phyloP scores from a whole-genome alignment of 257 asterid genomes.

The Penstemon barbatus region DNA sequence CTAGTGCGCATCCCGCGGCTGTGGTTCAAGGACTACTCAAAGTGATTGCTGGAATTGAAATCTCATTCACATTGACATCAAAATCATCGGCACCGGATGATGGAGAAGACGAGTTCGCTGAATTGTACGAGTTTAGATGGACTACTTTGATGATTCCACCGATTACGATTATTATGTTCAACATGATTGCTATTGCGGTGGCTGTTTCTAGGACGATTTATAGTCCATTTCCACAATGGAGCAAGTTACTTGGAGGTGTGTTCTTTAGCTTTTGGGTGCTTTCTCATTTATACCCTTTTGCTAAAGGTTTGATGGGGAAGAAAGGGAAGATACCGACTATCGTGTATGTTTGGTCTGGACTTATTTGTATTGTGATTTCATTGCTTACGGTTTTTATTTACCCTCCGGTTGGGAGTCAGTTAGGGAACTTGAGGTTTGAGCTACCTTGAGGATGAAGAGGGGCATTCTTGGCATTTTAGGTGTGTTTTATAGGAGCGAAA shows the following conservation, averaged over 20 bases:
- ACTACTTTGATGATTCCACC: conserved; percentile 82
- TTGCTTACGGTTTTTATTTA: conserved; percentile 66
- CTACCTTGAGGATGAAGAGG: conserved; percentile 37
- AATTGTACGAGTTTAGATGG: conserved; percentile 85
- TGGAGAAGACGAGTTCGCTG: conserved; percentile 73
- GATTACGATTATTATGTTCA: conserved; percentile 70
- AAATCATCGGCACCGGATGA: conserved; percentile 73
- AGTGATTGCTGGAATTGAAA: conserved; percentile 84
- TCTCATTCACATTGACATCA: conserved; percentile 81
- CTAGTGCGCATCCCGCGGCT: conserved; percentile 91
- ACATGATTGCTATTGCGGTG: conserved; percentile 67
- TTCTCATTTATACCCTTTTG: conserved; percentile 86
- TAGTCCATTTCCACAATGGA: conserved; percentile 82
- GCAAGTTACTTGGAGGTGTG: conserved; percentile 77
- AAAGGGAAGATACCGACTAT: conserved; percentile 83
- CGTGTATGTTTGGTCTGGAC: conserved; percentile 86
- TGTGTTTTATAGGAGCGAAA: too few relatives aligned
- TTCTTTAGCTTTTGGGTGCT: conserved; percentile 95
- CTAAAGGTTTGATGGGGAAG: conserved; percentile 86
- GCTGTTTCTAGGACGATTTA: conserved; percentile 73
- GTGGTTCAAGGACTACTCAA: conserved; percentile 82
- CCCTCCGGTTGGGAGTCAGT: conserved; percentile 61
- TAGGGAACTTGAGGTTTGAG: conserved; percentile 34
- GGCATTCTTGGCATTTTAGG: too few relatives aligned
- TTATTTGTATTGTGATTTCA: conserved; percentile 71